Evolutionary conservation across 2,329 filamentous ascomycete species (phyloP).

Genomic region (Hypoxylon sp.): DNA sequence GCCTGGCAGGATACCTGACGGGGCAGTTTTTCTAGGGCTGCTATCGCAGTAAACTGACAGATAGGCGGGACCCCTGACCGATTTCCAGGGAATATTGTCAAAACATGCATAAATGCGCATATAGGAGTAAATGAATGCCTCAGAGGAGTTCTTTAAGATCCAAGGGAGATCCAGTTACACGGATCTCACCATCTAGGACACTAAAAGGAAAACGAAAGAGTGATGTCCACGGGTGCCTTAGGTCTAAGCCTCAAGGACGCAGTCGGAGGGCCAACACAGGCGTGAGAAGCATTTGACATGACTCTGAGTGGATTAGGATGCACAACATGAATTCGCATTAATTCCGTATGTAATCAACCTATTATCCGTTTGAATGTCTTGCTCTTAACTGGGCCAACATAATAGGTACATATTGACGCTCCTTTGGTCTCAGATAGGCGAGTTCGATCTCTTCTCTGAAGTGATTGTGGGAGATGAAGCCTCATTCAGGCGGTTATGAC

Average conservation of each 20-base stretch:
- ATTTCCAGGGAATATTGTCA: conserved; percentile 2
- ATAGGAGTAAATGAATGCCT: conserved; percentile 20
- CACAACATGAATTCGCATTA: background rate
- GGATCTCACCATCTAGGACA: background rate
- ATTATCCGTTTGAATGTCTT: conserved; percentile 9
- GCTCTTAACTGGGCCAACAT: conserved; percentile 8
- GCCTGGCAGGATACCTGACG: too few relatives aligned
- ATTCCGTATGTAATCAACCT: background rate
- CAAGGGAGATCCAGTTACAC: background rate
- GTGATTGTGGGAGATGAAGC: conserved; percentile 16
- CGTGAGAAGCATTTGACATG: background rate
- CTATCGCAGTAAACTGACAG: too few relatives aligned
- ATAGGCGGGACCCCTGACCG: conserved; percentile 3
- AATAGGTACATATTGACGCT: background rate
- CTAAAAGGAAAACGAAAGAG: background rate
- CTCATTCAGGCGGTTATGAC: conserved; percentile 1
- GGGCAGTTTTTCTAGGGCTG: too few relatives aligned
- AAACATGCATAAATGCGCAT: conserved; percentile 14
- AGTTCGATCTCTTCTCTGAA: conserved; percentile 21
- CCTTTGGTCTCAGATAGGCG: conserved; percentile 30
- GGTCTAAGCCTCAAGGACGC: conserved; percentile 5
- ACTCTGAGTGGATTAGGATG: background rate
- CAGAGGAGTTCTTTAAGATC: conserved; percentile 5
- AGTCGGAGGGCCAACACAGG: background rate
- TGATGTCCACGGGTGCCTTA: conserved; percentile 4